phyloP scores from a whole-genome alignment of 2,329 filamentous ascomycete species.

The Stagonosporopsis rhizophila region DNA sequence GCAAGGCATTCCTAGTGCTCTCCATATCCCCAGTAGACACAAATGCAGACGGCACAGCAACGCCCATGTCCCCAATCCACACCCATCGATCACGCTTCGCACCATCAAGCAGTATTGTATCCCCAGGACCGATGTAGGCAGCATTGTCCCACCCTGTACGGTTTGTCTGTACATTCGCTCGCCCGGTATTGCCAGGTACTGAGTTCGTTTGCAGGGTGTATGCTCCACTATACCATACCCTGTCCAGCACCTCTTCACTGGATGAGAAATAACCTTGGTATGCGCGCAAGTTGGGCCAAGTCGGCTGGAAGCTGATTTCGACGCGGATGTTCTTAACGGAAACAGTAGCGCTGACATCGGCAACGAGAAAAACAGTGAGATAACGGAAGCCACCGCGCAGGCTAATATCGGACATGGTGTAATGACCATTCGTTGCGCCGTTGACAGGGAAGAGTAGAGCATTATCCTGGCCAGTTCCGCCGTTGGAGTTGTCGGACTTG shows the following conservation, averaged over 20 bases:
- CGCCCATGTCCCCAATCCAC: constrained; percentile 50
- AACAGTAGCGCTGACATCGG: constrained; percentile 45
- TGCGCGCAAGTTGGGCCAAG: constrained; percentile 54
- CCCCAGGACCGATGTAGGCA: constrained; percentile 56
- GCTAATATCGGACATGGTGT: constrained; percentile 54
- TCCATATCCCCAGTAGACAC: constrained; percentile 55
- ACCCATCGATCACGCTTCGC: constrained; percentile 17
- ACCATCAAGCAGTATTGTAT: constrained; percentile 28
- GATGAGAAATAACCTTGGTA: constrained; percentile 49
- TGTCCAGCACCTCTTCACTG: constrained; percentile 58
- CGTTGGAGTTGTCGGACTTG: constrained; percentile 53
- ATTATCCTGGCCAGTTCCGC: constrained; percentile 49
- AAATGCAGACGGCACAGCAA: constrained; percentile 55
- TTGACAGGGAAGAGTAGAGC: constrained; percentile 56
- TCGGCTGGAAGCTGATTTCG: constrained; percentile 59
- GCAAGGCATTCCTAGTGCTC: constrained; percentile 56
- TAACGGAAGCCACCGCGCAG: constrained; percentile 63
- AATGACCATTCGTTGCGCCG: constrained; percentile 43
- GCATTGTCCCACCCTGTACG: constrained; percentile 35
- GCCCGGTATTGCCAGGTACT: constrained; percentile 44
- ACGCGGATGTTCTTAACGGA: constrained; percentile 50
- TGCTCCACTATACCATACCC: constrained; percentile 63
- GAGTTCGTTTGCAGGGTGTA: constrained; percentile 51
- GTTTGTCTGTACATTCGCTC: constrained; percentile 9
- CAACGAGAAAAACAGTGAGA: constrained; percentile 56